Percentiles rank a stretch among this genome's conserved stretches.
Evolutionary conservation across 371 early-diverging fungal genomes (phyloP).

Genomic region (Mortierella sp.): DNA sequence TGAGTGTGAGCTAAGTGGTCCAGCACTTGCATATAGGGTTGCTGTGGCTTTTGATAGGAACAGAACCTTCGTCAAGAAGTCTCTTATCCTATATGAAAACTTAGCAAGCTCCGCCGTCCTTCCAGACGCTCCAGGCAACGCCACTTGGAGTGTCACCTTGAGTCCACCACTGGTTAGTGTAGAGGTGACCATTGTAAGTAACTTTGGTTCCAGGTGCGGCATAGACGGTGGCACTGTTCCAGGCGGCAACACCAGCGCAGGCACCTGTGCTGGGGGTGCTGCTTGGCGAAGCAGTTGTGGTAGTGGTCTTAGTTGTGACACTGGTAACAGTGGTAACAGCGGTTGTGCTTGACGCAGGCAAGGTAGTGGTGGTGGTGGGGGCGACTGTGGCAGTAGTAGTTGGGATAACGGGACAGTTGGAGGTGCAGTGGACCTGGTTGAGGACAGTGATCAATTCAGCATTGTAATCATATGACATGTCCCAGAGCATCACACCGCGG

Average conservation of each 20-base stretch:
- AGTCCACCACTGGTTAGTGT: constrained; percentile 50
- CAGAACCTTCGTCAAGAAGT: not conserved
- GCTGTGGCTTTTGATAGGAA: not conserved
- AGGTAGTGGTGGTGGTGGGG: constrained; percentile 5
- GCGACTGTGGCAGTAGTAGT: constrained; percentile 8
- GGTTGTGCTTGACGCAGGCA: constrained; percentile 13
- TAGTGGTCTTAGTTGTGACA: constrained; percentile 15
- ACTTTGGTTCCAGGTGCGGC: constrained; percentile 27
- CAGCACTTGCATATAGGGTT: not conserved
- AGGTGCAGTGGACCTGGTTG: constrained; percentile 55
- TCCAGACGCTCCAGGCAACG: constrained; percentile 34
- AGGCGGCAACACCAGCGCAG: constrained; percentile 37
- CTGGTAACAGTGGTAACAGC: constrained; percentile 16
- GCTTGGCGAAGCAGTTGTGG: constrained; percentile 19
- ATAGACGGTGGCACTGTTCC: constrained; percentile 27
- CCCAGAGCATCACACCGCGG: constrained; percentile 78
- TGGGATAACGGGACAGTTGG: constrained; percentile 25
- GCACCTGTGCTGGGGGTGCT: constrained; percentile 13
- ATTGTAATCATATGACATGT: constrained; percentile 62
- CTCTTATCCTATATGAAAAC: not conserved
- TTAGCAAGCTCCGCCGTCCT: constrained; percentile 38
- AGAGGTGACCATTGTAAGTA: constrained; percentile 28
- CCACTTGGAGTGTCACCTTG: constrained; percentile 30
- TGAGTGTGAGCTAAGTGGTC: too few species aligned
- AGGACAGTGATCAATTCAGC: constrained; percentile 64